These are phyloP conservation scores for Solanum chacoense DNA, from an alignment of 305 asterid species.

Conservation along the genomic window DNA sequence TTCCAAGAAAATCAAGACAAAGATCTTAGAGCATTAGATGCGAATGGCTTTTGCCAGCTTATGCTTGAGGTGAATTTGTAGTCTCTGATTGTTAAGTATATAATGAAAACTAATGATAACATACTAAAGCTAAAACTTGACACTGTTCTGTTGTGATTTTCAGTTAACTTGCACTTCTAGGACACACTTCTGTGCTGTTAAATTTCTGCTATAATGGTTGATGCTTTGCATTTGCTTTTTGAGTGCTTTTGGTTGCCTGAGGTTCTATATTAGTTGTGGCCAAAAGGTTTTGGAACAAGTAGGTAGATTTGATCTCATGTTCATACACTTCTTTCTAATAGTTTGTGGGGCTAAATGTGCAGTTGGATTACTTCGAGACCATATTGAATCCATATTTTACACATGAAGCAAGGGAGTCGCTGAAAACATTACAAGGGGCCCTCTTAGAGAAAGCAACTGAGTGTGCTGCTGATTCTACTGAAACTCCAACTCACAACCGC, in stretches of 20 bases:
- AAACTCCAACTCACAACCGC: conserved; percentile 91
- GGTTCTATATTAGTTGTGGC: background rate
- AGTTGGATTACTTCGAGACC: conserved; percentile 97
- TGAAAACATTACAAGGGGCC: conserved; percentile 89
- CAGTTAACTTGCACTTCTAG: background rate
- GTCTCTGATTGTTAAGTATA: background rate
- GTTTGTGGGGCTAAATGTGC: conserved; percentile 29
- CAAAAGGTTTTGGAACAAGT: background rate
- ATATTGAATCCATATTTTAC: conserved; percentile 91
- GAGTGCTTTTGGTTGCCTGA: background rate
- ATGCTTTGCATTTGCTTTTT: background rate
- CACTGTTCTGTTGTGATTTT: background rate
- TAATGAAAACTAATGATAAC: background rate
- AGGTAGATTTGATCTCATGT: background rate
- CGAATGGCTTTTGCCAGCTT: conserved; percentile 92
- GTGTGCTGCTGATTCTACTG: conserved; percentile 56
- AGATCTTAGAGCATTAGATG: conserved; percentile 72
- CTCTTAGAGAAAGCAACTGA: conserved; percentile 82
- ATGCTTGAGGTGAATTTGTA: conserved; percentile 76
- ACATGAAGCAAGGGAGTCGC: conserved; percentile 84
- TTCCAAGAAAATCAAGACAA: conserved; percentile 55
- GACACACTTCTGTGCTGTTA: background rate
- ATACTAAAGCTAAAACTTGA: background rate
- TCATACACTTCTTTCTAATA: background rate
- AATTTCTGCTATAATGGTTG: background rate